These are phyloP conservation scores for Raffaelea arxii DNA, from an alignment of 2,329 filamentous ascomycete species.

Conservation along the genomic window DNA sequence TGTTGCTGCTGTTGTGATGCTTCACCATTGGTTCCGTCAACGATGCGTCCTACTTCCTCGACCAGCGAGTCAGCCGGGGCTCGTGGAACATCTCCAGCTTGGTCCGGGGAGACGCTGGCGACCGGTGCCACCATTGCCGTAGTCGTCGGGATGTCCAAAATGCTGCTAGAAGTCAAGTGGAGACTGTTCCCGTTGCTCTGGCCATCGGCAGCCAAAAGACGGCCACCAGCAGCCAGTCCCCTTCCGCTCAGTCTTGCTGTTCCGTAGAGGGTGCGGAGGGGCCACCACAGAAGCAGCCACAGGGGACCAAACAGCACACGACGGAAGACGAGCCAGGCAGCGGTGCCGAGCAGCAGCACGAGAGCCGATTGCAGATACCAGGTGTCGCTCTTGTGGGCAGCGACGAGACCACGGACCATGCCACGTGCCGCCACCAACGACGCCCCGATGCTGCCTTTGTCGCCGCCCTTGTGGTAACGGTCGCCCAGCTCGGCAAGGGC, in stretches of 20 bases:
- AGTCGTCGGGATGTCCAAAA: background rate
- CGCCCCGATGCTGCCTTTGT: constrained; percentile 71
- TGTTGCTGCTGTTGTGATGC: background rate
- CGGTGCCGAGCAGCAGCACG: constrained; percentile 68
- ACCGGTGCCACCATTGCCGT: constrained; percentile 2
- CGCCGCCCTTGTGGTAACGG: constrained; percentile 71
- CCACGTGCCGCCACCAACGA: constrained; percentile 66
- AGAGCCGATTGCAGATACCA: constrained; percentile 94
- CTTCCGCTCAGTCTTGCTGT: constrained; percentile 24
- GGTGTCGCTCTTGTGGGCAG: constrained; percentile 89
- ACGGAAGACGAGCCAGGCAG: constrained; percentile 78
- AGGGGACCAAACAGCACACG: constrained; percentile 78
- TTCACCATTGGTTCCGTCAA: constrained; percentile 26
- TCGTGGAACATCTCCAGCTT: background rate
- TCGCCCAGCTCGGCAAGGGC: constrained; percentile 74
- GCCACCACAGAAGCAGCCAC: constrained; percentile 83
- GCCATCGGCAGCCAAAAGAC: background rate
- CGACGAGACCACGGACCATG: constrained; percentile 68
- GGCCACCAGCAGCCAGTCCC: background rate
- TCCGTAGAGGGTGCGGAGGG: constrained; percentile 44
- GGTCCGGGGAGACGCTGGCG: constrained; percentile 14
- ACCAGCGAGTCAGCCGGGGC: constrained; percentile 32
- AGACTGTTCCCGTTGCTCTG: too few species aligned
- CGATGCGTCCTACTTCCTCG: constrained; percentile 45
- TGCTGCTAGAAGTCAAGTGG: too few species aligned